Evolutionary conservation across 192 early-diverging fungal genomes (phyloP), one percentile per base, ranked within the genome.

Genomic region (Cladochytrium replicatum): DNA sequence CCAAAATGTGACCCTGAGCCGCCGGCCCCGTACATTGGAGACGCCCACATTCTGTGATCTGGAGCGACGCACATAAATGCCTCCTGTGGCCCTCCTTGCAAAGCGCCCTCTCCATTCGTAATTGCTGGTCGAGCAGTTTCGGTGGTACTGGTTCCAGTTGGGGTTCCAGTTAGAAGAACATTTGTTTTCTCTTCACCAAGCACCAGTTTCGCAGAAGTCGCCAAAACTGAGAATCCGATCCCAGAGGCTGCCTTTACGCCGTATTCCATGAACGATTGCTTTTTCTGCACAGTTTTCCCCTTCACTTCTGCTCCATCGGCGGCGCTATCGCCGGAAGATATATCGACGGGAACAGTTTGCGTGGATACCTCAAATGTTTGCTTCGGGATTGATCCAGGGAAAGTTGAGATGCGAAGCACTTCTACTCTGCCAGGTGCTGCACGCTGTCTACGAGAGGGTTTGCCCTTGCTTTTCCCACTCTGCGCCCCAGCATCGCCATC

Each of bases 161-260:
- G 4, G 11, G 5, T 17, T 52, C 58, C 52, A 63, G 38, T 7
- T n/a, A n/a, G n/a, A n/a, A 63, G 28, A 17, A 50, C 54, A 21
- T 50, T 34, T 1, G 61, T 58, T 3, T 50, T 63, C 48, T 63
- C 48, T 44, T 58, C 48, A 21, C 61, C 61, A 19, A 63, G 42
- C 27, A 59, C 51, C 30, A 54, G 57, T 1, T 51, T 59, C 34
- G 48, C 39, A 3, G 48, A 52, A 4, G 54, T 40, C 23, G 61
- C 53, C 25, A 60, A 47, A 1, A 63, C 43, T 2, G 32, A 25
- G 17, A 43, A 40, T 8, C 51, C 61, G 25, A 63, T 48, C 21
- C 19, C 41, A 7, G 58, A 39, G 3, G 52, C 23, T 13, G 58
- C 55, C 11, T 22, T 34, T 23, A 37, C 31, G 4, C 53, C 27